Evolutionary conservation across 164 flowering plant genomes (phyloP), one percentile per base, ranked within the genome.

Genomic region (Liquidambar formosana): DNA sequence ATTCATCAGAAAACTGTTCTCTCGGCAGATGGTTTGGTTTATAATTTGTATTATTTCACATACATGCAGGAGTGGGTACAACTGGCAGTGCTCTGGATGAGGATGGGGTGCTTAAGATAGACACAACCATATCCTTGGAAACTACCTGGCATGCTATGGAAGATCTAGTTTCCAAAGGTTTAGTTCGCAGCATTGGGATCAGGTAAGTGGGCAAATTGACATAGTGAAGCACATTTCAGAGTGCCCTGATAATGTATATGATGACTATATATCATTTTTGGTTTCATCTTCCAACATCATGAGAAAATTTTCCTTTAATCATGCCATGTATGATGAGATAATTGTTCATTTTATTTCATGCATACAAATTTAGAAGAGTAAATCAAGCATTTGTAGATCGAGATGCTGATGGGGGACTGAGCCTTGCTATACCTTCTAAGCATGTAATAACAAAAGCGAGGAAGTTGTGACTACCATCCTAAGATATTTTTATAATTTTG

Each of bases 61-160:
- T n/a, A 69, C 62, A 43, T 73, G 69, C 73, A 91, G 96, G 95
- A 51, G 89, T 93, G 61, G 98, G 98, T 65, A 76, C 81, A 44
- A 89, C 96, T 68, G 78, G 21, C 11, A 92, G 95, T 83, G 95
- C 91, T 52, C 57, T 89, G 63, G 97, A 73, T 73, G 94, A 84
- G 21, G 87, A 94, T 78, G 97, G 97, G 53, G 89, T 90, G 46
- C 80, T 92, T 77, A 97, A 90, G 16, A 92, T 92, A 52, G 97
- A 94, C 78, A 90, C 94, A 47, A 89, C 93, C 48, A 82, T 92
- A 69, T 82, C 97, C 15, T 75, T 94, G 80, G 97, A 94, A 76
- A 88, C 95, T 27, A 94, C 99, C 53, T 94, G 99, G 99, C 97
- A 83, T 82, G 86, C 87, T 43, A 92, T 94, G 99, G 97, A 94